Conservation (phyloP, 2,329 filamentous ascomycete genomes). For the Pyricularia grisea region DNA sequence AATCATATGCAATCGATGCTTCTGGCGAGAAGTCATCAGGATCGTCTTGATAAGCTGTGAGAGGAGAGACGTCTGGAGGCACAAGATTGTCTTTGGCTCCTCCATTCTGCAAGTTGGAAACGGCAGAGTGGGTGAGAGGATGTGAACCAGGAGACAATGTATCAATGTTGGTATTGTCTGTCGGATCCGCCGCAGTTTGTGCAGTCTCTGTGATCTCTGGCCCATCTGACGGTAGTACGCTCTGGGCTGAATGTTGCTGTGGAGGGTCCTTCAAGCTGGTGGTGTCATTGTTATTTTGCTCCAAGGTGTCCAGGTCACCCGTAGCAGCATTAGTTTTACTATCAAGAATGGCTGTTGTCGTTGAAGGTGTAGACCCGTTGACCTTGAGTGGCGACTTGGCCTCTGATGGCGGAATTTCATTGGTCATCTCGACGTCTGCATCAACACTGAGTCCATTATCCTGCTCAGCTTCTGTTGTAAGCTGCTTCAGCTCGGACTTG, state of each 20-base stretch:
- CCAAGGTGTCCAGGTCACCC: neutral
- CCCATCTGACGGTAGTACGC: neutral
- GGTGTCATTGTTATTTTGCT: neutral
- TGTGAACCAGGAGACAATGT: neutral
- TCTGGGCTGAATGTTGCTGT: neutral
- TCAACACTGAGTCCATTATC: neutral
- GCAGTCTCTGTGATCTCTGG: neutral
- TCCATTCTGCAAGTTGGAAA: neutral
- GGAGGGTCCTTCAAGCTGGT: neutral
- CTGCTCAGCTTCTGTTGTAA: constrained; percentile 31
- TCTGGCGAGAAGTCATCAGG: constrained; percentile 2
- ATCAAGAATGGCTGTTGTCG: neutral
- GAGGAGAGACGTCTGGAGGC: constrained; percentile 3
- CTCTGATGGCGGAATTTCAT: constrained; percentile 10
- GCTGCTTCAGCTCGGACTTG: constrained; percentile 45
- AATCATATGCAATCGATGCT: neutral
- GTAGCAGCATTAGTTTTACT: neutral
- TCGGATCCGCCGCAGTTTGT: neutral
- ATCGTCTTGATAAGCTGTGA: constrained; percentile 1
- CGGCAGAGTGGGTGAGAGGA: neutral
- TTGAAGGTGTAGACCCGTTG: neutral
- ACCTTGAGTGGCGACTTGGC: neutral
- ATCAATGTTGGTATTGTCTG: neutral
- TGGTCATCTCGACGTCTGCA: constrained; percentile 24
- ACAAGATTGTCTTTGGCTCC: neutral